Evolutionary conservation across 495 filamentous ascomycete species (phyloP), one percentile per base, ranked within the genome.

Genomic region (Podospora sp.): DNA sequence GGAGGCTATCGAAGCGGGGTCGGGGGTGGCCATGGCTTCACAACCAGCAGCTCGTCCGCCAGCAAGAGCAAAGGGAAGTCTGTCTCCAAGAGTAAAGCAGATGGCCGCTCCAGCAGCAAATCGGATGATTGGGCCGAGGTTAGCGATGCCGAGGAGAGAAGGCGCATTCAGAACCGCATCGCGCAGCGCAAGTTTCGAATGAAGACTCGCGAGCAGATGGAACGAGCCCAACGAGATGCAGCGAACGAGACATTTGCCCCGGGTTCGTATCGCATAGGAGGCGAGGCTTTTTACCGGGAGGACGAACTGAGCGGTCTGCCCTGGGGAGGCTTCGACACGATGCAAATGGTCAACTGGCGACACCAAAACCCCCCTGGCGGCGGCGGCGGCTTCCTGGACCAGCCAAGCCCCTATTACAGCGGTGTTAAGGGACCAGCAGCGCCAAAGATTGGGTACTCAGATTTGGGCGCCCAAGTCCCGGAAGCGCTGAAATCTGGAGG

Each of bases 171-270:
- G 68, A 88, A 88, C 71, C 80, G 85, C 27, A 84, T 87, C 60
- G 86, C 86, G 18, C 86, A 88, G 71, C 78, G 86, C 58, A 88
- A 88, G 66, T 88, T 88, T 69, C 81, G 86, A 70, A 86, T 88
- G 24, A 89, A 89, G 66, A 78, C 80, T 3, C 85, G 82, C 63
- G 83, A 86, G 57, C 78, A 85, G 56, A 85, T 84, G 65, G 87
- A 90, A 70, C 83, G 83, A 26, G 75, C 81, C 2, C 83, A 85
- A 63, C 79, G 88, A 12, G 84, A 88, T 12, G 80, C 77, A 0
- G 82, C 84, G 60, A 86, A 91, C 71, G 77, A 83, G 63, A 70
- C 81, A 52, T 77, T 82, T 36, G 88, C 88, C 6, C 84, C 79
- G 6, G 77, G 78, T 68, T 79, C 82, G 59, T 91, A 91, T 72